Percentiles rank a stretch among this genome's conserved stretches.
Evolutionary conservation across 176 grass and related monocot genomes (phyloP).

Genomic region (Canna indica): DNA sequence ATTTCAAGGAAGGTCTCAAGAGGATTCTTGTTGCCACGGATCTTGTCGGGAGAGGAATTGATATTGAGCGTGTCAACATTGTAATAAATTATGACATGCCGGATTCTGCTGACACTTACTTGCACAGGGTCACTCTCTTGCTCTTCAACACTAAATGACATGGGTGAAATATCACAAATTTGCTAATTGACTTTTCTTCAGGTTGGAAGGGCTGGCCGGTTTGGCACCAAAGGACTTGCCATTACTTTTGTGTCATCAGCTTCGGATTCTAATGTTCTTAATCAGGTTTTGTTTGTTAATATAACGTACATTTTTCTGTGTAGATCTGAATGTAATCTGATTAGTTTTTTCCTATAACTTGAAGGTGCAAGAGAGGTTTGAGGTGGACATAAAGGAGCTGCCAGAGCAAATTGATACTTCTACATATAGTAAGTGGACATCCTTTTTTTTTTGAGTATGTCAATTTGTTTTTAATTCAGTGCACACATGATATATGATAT

Average conservation of each 20-base stretch:
- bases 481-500: too few species aligned
- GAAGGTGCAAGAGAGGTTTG: conserved; percentile 98
- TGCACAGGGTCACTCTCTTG: conserved; percentile 62
- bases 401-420: conserved; percentile 97
- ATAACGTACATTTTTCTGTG: background rate
- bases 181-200: conserved; percentile 15
- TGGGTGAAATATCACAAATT: background rate
- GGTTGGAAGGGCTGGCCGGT: conserved; percentile 85
- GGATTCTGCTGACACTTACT: conserved; percentile 87
- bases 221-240: conserved; percentile 95
- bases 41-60: conserved; percentile 94
- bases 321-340: conserved; percentile 7
- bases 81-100: conserved; percentile 99
- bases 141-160: background rate
- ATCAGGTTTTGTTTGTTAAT: conserved; percentile 42
- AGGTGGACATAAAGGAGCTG: conserved; percentile 96
- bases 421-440: conserved; percentile 94
- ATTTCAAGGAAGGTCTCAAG: conserved; percentile 98
- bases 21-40: conserved; percentile 94
- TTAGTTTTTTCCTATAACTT: background rate
- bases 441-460: too few species aligned
- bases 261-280: conserved; percentile 87
- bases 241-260: conserved; percentile 96
- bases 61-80: conserved; percentile 97
- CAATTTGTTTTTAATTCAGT: too few species aligned